phyloP scores from a whole-genome alignment of 1,284 basidiomycete genomes.

The Salmacisia buchloeana region DNA sequence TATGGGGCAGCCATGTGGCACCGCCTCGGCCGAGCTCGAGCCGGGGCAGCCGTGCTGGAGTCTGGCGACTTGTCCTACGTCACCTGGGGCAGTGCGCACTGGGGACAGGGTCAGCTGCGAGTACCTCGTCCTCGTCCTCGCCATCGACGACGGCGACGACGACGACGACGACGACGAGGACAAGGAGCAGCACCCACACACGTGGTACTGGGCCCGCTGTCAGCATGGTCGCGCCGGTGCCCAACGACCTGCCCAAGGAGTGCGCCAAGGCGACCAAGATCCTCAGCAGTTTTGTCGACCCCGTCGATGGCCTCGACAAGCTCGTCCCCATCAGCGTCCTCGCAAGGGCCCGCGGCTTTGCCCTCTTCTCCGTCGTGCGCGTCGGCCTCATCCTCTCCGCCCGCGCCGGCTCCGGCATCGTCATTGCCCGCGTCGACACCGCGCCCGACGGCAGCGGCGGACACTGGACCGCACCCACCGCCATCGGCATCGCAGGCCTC shows the following conservation, averaged over 20 bases:
- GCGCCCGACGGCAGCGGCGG: slow-evolving; percentile 66
- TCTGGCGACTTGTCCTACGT: too few relatives aligned
- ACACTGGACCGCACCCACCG: slow-evolving; percentile 87
- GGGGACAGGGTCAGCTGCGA: too few relatives aligned
- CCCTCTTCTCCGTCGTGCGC: slow-evolving; percentile 57
- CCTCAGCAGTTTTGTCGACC: slow-evolving; percentile 42
- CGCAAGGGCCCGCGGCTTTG: slow-evolving; percentile 71
- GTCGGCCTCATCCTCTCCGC: slow-evolving; percentile 60
- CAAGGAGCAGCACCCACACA: too few relatives aligned
- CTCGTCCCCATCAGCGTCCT: slow-evolving; percentile 54
- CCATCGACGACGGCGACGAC: neutral
- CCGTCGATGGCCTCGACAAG: slow-evolving; percentile 41
- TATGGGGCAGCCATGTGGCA: too few relatives aligned
- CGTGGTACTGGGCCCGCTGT: too few relatives aligned
- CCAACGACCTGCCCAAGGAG: slow-evolving; percentile 55
- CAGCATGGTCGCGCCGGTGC: slow-evolving; percentile 46
- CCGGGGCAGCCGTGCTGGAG: too few relatives aligned
- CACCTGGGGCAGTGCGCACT: too few relatives aligned
- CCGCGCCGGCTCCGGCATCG: slow-evolving; percentile 78
- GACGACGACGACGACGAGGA: too few relatives aligned
- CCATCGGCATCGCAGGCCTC: slow-evolving; percentile 75
- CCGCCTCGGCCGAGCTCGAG: too few relatives aligned
- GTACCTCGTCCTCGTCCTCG: too few relatives aligned
- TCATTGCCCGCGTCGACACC: slow-evolving; percentile 64
- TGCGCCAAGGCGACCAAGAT: slow-evolving; percentile 57